Evolutionary conservation across 257 asterid species (phyloP), one percentile per base, ranked within the genome.

Genomic region (Orobanche coerulescens): DNA sequence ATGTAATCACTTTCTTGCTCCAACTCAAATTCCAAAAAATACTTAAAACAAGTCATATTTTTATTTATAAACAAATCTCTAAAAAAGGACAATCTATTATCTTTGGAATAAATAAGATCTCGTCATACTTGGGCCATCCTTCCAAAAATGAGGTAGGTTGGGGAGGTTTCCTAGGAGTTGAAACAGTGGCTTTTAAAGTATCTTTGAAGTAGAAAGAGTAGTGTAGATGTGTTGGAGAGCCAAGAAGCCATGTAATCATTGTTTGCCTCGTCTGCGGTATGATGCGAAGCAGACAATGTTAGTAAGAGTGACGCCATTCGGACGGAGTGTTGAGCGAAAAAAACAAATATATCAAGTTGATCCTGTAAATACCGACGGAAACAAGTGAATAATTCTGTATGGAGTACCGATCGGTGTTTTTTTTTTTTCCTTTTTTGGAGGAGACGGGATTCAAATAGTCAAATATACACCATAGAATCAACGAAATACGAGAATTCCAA

Each of bases 121-220:
- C n/a, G n/a, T 11, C 65, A 14, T 72, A 82, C 89, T 73, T 68
- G 77, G 13, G 83, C 54, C 83, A 85, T 79, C 69, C 94, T 80
- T 71, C 94, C 94, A 85, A 85, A 59, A 85, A 71, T 3, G 84
- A 75, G 39, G 84, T 82, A 5, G 88, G 84, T 69, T 69, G n/a
- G 87, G 39, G 87, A 39, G 85, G 92, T 69, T 61, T 81, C 24
- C 70, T 26, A 55, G 84, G 70, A 67, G 69, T 71, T 33, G 80
- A 61, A 73, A 68, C 51, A 49, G 65, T 26, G 56, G 79, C 51
- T 77, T 55, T 83, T 62, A 81, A 53, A 9, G 92, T 86, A 43
- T 75, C 80, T 81, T 83, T n/a, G n/a, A 65, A 83, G 85, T 66
- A 83, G 68, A 71, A 76, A 82, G 54, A 81, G 71, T 65, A 85